Base-by-base conservation (phyloP, 2,329 filamentous ascomycete genomes). In the Aspergillus hiratsukae region DNA sequence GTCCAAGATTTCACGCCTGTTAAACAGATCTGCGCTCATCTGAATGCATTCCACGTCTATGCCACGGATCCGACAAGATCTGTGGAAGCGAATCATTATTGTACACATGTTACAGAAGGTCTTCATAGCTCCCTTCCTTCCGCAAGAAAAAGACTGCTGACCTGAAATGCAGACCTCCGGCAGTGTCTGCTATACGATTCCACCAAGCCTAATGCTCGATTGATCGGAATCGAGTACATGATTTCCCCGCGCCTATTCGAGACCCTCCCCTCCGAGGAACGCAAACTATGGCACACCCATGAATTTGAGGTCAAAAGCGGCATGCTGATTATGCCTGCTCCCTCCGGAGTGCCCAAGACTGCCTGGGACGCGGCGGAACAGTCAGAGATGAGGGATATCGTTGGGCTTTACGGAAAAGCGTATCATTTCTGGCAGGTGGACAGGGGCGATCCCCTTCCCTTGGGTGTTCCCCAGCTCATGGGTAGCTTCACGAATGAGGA, bases 221-320 rank as follows among this genome's bases (percentile, higher is more conserved):
- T 96, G 19, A 90, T 96, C 59, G 91, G 90, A 8, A 81, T 95
- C 64, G 91, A 96, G 72, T 95, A 95, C 78, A 92, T 94, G 89
- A 86, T 96, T 65, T 86, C 87, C 0, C 82, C 85, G 0, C 76
- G 78, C 3, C 76, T 94, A 0, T 95, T 87, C 75, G 78, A 82
- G 40, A 83, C 82, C 0, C 82, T 96, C 0, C 80, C 84, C 1
- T 48, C 73, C 0, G 82, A 86, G 21, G 91, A 96, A 75, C 84
- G 88, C 40, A 82, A 82, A 51, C 80, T 92, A 1, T 95, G 90
- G 90, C 90, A 95, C 74, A 87, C 84, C n/a, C 83, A 85, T 64
- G 80, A 83, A 28, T 77, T 69, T 58, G 76, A 78, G 58, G 74
- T 77, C 9, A 76, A 76, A 54, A 75, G 72, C 48, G 75, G 75